Percentiles rank a stretch among this genome's conserved stretches.
Conservation (phyloP, 2,329 filamentous ascomycete species). For the Epicoccum sorghinum region DNA sequence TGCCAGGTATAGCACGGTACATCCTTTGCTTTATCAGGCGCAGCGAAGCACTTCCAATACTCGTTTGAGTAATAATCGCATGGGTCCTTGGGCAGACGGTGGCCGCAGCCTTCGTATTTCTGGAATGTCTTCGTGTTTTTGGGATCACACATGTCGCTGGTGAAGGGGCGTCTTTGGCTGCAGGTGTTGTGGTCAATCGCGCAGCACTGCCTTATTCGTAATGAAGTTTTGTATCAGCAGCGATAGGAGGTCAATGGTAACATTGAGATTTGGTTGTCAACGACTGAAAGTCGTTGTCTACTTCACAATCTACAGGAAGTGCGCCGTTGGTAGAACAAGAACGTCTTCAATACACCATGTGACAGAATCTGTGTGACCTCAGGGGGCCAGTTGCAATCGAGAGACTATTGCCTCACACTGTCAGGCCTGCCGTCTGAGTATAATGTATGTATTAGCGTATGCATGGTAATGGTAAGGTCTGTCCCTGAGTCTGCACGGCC, state of each 20-base stretch:
- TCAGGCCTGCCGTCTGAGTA: too few relatives aligned
- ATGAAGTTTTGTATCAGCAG: not conserved
- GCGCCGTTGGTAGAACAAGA: too few relatives aligned
- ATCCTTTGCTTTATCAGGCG: not conserved
- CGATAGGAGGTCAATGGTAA: too few relatives aligned
- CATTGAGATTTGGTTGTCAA: too few relatives aligned
- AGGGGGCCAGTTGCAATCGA: too few relatives aligned
- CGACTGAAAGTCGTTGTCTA: too few relatives aligned
- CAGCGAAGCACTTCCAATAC: not conserved
- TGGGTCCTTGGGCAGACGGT: not conserved
- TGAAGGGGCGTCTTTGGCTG: not conserved
- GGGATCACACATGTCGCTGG: not conserved
- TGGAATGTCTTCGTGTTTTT: not conserved
- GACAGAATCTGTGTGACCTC: too few relatives aligned
- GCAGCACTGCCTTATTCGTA: not conserved
- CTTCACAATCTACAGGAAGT: too few relatives aligned
- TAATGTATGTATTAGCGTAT: too few relatives aligned
- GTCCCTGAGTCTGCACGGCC: not conserved
- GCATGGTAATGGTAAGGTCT: not conserved
- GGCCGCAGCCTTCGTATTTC: not conserved
- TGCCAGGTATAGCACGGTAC: not conserved
- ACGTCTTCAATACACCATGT: too few relatives aligned
- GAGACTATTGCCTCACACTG: too few relatives aligned
- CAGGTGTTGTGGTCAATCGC: not conserved
- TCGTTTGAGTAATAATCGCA: conserved; percentile 3